Base-by-base conservation (phyloP, 1,284 basidiomycete genomes). In the Sutorius eximius region DNA sequence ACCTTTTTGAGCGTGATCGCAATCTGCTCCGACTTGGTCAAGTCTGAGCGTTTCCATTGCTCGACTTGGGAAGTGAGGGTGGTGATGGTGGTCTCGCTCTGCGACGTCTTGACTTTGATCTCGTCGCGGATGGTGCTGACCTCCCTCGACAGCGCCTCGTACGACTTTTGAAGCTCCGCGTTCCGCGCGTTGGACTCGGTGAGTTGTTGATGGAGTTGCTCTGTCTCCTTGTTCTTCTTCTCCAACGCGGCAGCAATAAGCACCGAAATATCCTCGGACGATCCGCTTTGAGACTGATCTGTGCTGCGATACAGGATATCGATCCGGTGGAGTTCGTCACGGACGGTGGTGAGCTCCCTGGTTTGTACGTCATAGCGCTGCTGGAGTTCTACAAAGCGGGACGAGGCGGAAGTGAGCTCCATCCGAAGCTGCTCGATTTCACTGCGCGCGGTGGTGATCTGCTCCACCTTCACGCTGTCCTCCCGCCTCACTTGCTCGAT, bases 181-280 rank as follows among this genome's bases (percentile, higher is more conserved):
- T 27, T 27, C 24, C 24, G 24, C 4, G 24, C 24, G 24, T 6
- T 27, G 24, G 24, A 27, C 24, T 27, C 24, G 24, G 5, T 6
- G 24, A 27, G 24, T 1, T 27, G 24, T 27, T 5, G 24, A 27
- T 27, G 24, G 24, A 56, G 52, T 30, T 46, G 22, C 6, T 49
- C 46, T 18, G 56, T 40, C 32, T 44, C 5, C 22, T 49, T 37
- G 10, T 54, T 49, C 56, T 55, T 61, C 50, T 44, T 16, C 32
- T 47, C 18, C 56, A 54, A 11, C 5, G 34, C 49, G 13, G 2
- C 2, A 15, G 30, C 13, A 11, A 60, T 49, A 2, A 18, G 40
- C 15, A 49, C 24, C 12, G 42, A n/a, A 18, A 51, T 18, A 0
- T 9, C 12, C n/a, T 38, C 9, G 24, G 46, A 52, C 9, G 48